These are phyloP conservation scores for Sclerotinia trifoliorum DNA, from an alignment of 2,329 filamentous ascomycete genomes.

Conservation along the genomic window DNA sequence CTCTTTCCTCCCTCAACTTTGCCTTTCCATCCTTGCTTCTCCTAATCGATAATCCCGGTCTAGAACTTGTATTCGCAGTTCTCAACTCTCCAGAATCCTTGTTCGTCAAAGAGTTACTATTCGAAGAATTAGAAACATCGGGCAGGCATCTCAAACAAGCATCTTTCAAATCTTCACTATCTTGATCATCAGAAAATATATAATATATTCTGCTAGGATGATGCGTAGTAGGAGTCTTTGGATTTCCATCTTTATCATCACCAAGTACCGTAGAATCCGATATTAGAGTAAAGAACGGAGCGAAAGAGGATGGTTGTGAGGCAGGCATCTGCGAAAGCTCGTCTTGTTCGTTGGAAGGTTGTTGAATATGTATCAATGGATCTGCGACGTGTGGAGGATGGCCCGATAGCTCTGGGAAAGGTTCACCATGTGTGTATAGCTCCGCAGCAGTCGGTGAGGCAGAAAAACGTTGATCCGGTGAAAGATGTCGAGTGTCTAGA, in stretches of 20 bases:
- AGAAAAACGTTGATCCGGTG: neutral
- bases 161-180: conserved; percentile 67
- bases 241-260: neutral
- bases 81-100: conserved; percentile 3
- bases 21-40: conserved; percentile 14
- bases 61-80: conserved; percentile 3
- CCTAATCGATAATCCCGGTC: neutral
- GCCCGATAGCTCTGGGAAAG: conserved; percentile 6
- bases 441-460: conserved; percentile 9
- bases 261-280: conserved; percentile 58
- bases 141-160: conserved; percentile 48
- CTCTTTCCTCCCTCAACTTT: conserved; percentile 40
- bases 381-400: neutral
- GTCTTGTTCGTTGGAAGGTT: conserved; percentile 12
- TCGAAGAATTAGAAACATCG: neutral
- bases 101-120: conserved; percentile 10
- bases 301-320: conserved; percentile 48
- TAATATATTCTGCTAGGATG: conserved; percentile 83
- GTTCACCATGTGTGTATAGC: conserved; percentile 12
- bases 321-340: neutral
- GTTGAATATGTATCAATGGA: conserved; percentile 12
- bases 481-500: neutral
- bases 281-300: conserved; percentile 82
- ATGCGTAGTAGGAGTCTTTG: conserved; percentile 64
- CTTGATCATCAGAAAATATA: conserved; percentile 87